Base-by-base conservation (phyloP, 1,284 basidiomycete genomes). In the Cutaneotrichosporon dermatis region DNA sequence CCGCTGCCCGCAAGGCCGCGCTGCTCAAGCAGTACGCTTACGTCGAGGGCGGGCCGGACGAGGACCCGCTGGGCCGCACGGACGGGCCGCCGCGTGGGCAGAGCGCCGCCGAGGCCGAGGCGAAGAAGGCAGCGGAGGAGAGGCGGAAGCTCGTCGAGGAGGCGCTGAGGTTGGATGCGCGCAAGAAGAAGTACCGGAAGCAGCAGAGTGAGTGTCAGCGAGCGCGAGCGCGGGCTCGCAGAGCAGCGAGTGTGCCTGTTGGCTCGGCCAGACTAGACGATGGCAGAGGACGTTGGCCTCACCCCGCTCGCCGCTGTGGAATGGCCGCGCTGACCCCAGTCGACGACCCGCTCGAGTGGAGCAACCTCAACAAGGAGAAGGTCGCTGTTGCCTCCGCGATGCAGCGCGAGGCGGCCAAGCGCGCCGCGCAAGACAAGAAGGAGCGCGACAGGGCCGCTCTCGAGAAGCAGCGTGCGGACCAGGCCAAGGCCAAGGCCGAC, bases 381-480 rank as follows among this genome's bases (percentile, higher is more conserved):
- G 72, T 76, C 10, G 59, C 61, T 6, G 68, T 65, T 42, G 66
- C 66, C 6, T 66, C 67, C 9, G 70, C 73, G 54, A 67, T 77
- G 61, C 66, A 74, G 50, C 61, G 71, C 53, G 75, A 78, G 35
- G 67, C 71, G 8, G 70, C 71, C 16, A 73, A 69, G 58, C 64
- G 64, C n/a, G 66, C 57, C 7, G 66, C 75, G 1, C 62, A 67
- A 48, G 63, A 64, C 3, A 72, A 66, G 62, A 71, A 65, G 58
- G 72, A 77, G 11, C 59, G 77, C 16, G 77, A 79, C 60, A 71
- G 68, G 55, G 71, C 71, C 2, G 76, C 76, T 8, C 59, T 78
- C 51, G 77, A 79, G 6, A 79, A 79, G 63, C 77, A 79, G 59
- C 62, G 70, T 13, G 74, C 73, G 12, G 77, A 79, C 62, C 64